Evolutionary conservation across 2,329 filamentous ascomycete species (phyloP).

Genomic region (Ramularia collo-cygni): DNA sequence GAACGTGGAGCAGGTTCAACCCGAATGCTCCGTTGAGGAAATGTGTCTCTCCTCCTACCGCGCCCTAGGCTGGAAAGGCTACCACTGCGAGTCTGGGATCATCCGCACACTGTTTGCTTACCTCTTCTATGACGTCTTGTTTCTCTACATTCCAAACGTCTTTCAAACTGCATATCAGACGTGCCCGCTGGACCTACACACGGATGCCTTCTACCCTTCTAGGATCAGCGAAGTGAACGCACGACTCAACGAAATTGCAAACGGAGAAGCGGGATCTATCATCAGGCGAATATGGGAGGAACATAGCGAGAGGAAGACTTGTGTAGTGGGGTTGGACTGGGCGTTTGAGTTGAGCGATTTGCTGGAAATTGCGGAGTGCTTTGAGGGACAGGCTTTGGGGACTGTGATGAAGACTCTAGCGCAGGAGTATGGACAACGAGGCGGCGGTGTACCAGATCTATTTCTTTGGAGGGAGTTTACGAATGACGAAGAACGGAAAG

Average conservation of each 20-base stretch:
- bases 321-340: slow-evolving; percentile 90
- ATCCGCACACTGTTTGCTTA: slow-evolving; percentile 77
- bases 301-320: slow-evolving; percentile 66
- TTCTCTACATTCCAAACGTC: slow-evolving; percentile 89
- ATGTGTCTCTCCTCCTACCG: slow-evolving; percentile 91
- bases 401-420: slow-evolving; percentile 88
- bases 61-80: slow-evolving; percentile 82
- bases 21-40: slow-evolving; percentile 79
- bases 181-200: slow-evolving; percentile 85
- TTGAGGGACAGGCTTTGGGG: slow-evolving; percentile 71
- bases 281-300: slow-evolving; percentile 61
- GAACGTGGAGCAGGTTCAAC: slow-evolving; percentile 33
- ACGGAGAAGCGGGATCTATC: slow-evolving; percentile 64
- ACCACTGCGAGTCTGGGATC: slow-evolving; percentile 87
- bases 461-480: slow-evolving; percentile 87
- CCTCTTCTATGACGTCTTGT: slow-evolving; percentile 88
- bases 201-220: slow-evolving; percentile 81
- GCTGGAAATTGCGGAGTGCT: slow-evolving; percentile 69
- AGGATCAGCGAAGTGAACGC: slow-evolving; percentile 86
- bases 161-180: slow-evolving; percentile 96
- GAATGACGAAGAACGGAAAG: slow-evolving; percentile 14
- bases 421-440: slow-evolving; percentile 83
- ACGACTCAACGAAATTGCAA: slow-evolving; percentile 77
- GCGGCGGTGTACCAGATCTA: slow-evolving; percentile 84
- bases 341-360: slow-evolving; percentile 74